Base-by-base conservation (phyloP, 1,139 yeast species). In the Saccharomyces uvarum region DNA sequence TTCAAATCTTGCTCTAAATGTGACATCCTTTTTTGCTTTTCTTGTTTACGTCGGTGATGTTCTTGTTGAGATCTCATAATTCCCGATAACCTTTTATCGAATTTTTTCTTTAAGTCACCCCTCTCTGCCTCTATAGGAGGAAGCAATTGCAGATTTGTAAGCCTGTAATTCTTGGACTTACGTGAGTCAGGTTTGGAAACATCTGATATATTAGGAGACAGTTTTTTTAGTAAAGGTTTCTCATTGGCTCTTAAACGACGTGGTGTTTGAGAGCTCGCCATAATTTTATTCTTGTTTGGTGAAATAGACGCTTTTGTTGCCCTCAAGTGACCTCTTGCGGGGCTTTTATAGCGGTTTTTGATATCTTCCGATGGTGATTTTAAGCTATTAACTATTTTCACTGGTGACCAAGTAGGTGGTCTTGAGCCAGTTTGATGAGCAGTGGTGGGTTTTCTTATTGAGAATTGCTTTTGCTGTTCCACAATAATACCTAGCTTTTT, bases 21-120 rank as follows among this genome's bases (percentile, higher is more conserved):
- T 1, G 70, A 62, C 52, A 60, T 62, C 28, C 66, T 59, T 53
- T 64, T 63, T 49, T 64, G 64, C 27, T 62, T 63, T 24, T 63
- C 63, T 44, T 58, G 63, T 48, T 63, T 61, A 47, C 62, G 58
- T 32, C 63, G 57, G 28, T 60, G 62, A 48, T 63, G 68, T 49
- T 66, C 67, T 51, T 66, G 69, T 54, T 68, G 71, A 27, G 65
- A 63, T 49, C 69, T 59, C 60, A 66, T 62, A 3, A 68, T 70
- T 38, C 65, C 70, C 19, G 70, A 65, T 44, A 68, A 54, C 44
- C 71, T 59, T 55, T 66, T 66, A 48, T 64, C 63, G 32, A 68
- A 50, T 56, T 67, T 68, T 44, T 61, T 59, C 49, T 66, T 67
- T 8, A 67, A 57, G 46, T 65, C 70, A 41, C 61, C 59, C 47